Base-by-base conservation (phyloP, 78 protist species). In the Paratrimastix pyriformis region DNA sequence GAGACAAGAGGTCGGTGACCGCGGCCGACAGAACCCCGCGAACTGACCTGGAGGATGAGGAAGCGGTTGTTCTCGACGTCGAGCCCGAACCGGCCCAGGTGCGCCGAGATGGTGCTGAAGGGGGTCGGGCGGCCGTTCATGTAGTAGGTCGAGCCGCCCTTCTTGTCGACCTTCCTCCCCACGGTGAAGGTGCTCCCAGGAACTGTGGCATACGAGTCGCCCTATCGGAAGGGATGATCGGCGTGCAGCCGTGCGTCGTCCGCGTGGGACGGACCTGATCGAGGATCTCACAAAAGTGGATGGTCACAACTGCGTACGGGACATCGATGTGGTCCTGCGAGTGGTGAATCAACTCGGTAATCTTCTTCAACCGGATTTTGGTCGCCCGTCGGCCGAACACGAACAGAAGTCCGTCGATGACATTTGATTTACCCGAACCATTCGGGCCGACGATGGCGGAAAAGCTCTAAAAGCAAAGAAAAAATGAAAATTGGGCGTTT, bases 351-450 rank as follows among this genome's bases (percentile, higher is more conserved):
- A 98, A 93, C 71, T 95, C 98, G 0, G 86, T 38, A 13, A 95
- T 39, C 60, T 91, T 92, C 24, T 77, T 81, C 54, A 89, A 89
- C 24, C 99, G 91, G 55, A 98, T 85, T 46, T 79, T 29, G 60
- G 79, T 80, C 37, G 99, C 98, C 15, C 90, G 58, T 64, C 74
- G 83, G 35, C 99, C 99, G 74, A 98, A 97, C 40, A 95, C 99
- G 74, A 98, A 98, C 35, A 93, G 87, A 82, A 97, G 72, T 13
- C 98, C 92, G 69, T 98, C 99, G 52, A 98, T 93, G 24, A 97
- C 99, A 74, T 98, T 98, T 35, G 95, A 88, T 76, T 98, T 98
- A 55, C 99, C 99, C 21, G 90, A 79, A 50, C 99, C 99, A 66
- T 98, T 98, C 32, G 99, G 99, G 0, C 99, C 99, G 6, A 98